phyloP scores from a whole-genome alignment of 441 rosid genomes.

The Lepidium campestre region DNA sequence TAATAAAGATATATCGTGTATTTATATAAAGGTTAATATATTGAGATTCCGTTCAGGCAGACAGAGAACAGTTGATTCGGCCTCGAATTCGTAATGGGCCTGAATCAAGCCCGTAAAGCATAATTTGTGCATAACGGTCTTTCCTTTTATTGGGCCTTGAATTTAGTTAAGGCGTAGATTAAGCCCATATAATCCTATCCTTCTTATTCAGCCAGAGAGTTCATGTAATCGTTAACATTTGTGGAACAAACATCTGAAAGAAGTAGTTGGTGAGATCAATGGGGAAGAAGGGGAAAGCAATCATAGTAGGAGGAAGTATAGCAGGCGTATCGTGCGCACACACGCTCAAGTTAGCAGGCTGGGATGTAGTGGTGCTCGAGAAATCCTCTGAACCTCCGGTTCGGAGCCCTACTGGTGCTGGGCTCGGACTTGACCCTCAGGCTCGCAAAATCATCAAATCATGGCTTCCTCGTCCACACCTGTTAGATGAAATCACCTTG shows the following conservation, averaged over 20 bases:
- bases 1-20: background rate
- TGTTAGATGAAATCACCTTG: slow-evolving; percentile 36
- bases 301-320: slow-evolving; percentile 72
- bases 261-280: background rate
- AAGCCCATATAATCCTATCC: background rate
- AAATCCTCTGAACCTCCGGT: slow-evolving; percentile 46
- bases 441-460: slow-evolving; percentile 41
- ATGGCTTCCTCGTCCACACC: slow-evolving; percentile 43
- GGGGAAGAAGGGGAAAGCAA: slow-evolving; percentile 37
- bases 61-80: background rate
- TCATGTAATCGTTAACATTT: background rate
- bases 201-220: background rate
- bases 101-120: background rate
- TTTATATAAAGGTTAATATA: no score
- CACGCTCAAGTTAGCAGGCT: slow-evolving; percentile 48
- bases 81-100: background rate
- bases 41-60: background rate
- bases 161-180: background rate
- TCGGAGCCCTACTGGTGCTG: slow-evolving; percentile 73
- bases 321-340: slow-evolving; percentile 72
- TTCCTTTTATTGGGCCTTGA: no score
- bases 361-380: slow-evolving; percentile 60
- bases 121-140: no score
- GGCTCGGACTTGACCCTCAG: slow-evolving; percentile 50
- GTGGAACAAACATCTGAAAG: background rate